A percentile compares a stretch with the other conserved stretches of the same genome.
Conservation (phyloP, 176 grass and related monocot genomes). For the Phoenix dactylifera region DNA sequence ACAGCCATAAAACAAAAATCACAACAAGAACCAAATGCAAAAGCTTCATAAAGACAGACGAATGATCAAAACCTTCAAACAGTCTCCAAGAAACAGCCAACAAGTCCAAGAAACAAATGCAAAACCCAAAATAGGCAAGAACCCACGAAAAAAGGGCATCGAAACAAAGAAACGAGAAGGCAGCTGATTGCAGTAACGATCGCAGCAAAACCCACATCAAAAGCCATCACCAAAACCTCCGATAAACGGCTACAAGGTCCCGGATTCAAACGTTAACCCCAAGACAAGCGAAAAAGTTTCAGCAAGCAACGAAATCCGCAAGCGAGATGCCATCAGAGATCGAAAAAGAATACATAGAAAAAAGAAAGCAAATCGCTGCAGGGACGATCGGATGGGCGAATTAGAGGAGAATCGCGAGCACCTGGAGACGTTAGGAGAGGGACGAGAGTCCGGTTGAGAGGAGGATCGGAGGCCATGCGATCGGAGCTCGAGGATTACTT, state of each 20-base stretch:
- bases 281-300: no score
- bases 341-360: not conserved
- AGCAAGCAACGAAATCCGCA: no score
- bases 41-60: not conserved
- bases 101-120: not conserved
- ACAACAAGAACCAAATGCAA: no score
- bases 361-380: not conserved
- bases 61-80: not conserved
- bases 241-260: no score
- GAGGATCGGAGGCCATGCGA: slow-evolving; percentile 21
- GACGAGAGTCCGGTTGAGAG: not conserved
- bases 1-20: no score
- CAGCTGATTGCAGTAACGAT: not conserved
- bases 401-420: not conserved
- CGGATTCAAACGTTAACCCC: no score
- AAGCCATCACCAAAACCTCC: no score
- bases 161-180: not conserved
- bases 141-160: not conserved
- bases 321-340: no score
- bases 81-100: not conserved
- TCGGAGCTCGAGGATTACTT: not conserved
- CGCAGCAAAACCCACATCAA: no score
- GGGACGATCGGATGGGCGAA: not conserved
- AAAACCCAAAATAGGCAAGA: not conserved
- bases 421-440: slow-evolving; percentile 17